Evolutionary conservation across 1,139 yeast genomes (phyloP).

Genomic region (Yamadazyma diospyri): DNA sequence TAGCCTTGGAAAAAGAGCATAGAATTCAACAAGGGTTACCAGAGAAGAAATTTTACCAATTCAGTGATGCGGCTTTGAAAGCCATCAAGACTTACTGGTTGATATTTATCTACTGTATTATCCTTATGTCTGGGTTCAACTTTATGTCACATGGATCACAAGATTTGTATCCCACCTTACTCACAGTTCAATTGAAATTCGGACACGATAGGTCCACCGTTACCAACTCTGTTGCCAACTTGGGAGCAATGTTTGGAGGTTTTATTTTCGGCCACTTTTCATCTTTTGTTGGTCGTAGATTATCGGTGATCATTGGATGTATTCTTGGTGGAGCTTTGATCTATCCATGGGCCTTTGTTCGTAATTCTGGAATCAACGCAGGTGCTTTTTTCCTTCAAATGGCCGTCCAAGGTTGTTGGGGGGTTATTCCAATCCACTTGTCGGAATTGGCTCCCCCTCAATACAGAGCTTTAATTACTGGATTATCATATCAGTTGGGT

Average conservation of each 20-base stretch:
- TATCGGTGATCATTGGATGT: conserved; percentile 49
- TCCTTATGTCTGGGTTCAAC: conserved; percentile 44
- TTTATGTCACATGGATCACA: conserved; percentile 40
- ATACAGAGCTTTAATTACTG: conserved; percentile 69
- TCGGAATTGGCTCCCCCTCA: conserved; percentile 77
- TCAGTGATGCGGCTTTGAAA: conserved; percentile 21
- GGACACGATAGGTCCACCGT: conserved; percentile 31
- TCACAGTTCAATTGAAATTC: conserved; percentile 27
- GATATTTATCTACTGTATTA: conserved; percentile 30
- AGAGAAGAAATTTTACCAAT: conserved; percentile 11
- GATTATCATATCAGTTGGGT: conserved; percentile 80
- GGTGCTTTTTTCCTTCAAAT: conserved; percentile 77
- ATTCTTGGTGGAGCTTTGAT: conserved; percentile 63
- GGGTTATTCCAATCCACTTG: conserved; percentile 75
- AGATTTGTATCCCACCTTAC: conserved; percentile 37
- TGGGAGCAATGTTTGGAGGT: conserved; percentile 39
- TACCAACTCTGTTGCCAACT: conserved; percentile 35
- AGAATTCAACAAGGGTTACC: not conserved
- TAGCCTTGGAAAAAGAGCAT: conserved; percentile 11
- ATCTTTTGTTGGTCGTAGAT: conserved; percentile 34
- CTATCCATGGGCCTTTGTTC: conserved; percentile 71
- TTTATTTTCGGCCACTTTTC: conserved; percentile 33
- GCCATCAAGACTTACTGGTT: conserved; percentile 38
- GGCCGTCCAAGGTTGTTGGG: conserved; percentile 88
- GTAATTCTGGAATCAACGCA: conserved; percentile 59